Conservation (phyloP, 73 alveolate genomes). For the Paramecium tetraurelia region DNA sequence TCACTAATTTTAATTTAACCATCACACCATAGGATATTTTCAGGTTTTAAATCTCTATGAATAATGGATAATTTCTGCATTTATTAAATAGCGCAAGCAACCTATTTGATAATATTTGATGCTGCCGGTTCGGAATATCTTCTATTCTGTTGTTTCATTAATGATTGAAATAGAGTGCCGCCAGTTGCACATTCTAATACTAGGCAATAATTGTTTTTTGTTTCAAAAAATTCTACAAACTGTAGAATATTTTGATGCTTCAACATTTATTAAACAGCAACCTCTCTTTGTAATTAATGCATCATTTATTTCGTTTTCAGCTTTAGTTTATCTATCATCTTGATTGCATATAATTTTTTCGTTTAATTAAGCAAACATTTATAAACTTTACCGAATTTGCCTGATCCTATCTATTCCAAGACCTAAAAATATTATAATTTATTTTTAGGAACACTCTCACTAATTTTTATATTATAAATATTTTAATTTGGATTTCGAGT, state of each 20-base stretch:
- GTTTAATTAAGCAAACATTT: neutral
- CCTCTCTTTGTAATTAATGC: constrained; percentile 3
- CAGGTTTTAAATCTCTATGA: constrained; percentile 81
- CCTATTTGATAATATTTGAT: neutral
- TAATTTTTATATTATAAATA: neutral
- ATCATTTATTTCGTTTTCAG: neutral
- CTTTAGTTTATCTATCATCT: neutral
- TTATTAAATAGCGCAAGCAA: neutral
- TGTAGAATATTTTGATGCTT: constrained; percentile 88
- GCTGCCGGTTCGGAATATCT: constrained; percentile 46
- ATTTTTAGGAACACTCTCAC: neutral
- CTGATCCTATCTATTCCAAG: neutral
- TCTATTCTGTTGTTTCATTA: neutral
- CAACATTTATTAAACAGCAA: neutral
- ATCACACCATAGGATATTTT: constrained; percentile 66
- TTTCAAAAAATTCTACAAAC: constrained; percentile 86
- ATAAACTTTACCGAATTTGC: constrained; percentile 21
- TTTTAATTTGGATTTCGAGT: neutral
- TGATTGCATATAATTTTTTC: neutral
- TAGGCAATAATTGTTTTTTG: constrained; percentile 77
- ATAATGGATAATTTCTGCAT: constrained; percentile 58
- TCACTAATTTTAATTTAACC: constrained; percentile 66
- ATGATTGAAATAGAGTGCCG: neutral
- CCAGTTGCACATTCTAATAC: constrained; percentile 72
- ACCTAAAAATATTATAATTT: neutral